Evolutionary conservation across 73 alveolate genomes (phyloP).

Genomic region (Paramecium primaurelia): DNA sequence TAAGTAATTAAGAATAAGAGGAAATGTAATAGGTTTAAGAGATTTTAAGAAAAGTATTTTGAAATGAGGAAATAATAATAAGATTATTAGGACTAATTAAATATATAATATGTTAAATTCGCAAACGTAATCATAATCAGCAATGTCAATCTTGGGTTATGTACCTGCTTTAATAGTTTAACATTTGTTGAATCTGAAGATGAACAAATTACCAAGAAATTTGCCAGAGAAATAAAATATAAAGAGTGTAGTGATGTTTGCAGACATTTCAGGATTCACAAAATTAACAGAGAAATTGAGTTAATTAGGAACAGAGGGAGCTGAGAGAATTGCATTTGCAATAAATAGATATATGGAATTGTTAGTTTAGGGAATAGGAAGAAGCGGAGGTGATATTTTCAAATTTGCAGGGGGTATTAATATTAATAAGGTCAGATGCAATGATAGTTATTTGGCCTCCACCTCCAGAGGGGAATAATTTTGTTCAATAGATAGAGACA

Average conservation of each 20-base stretch:
- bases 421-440: slow-evolving; percentile 68
- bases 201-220: background rate
- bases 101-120: slow-evolving; percentile 29
- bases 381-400: slow-evolving; percentile 97
- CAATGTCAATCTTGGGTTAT: slow-evolving; percentile 46
- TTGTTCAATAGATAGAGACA: slow-evolving; percentile 64
- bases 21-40: background rate
- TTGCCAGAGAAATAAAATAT: slow-evolving; percentile 41
- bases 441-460: slow-evolving; percentile 97
- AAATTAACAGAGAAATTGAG: slow-evolving; percentile 9
- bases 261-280: slow-evolving; percentile 63
- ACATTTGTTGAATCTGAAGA: slow-evolving; percentile 31
- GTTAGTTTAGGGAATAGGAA: slow-evolving; percentile 81
- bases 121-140: slow-evolving; percentile 9
- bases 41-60: background rate
- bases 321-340: slow-evolving; percentile 90
- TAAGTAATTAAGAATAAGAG: background rate
- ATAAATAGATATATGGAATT: slow-evolving; percentile 93
- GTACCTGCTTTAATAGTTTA: slow-evolving; percentile 55
- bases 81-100: background rate
- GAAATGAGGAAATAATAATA: background rate
- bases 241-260: slow-evolving; percentile 57
- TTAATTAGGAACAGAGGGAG: slow-evolving; percentile 88
- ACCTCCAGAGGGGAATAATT: slow-evolving; percentile 48
- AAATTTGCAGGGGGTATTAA: slow-evolving; percentile 86